Base-by-base conservation (phyloP, 345 rosid species). In the Kernera saxatilis region DNA sequence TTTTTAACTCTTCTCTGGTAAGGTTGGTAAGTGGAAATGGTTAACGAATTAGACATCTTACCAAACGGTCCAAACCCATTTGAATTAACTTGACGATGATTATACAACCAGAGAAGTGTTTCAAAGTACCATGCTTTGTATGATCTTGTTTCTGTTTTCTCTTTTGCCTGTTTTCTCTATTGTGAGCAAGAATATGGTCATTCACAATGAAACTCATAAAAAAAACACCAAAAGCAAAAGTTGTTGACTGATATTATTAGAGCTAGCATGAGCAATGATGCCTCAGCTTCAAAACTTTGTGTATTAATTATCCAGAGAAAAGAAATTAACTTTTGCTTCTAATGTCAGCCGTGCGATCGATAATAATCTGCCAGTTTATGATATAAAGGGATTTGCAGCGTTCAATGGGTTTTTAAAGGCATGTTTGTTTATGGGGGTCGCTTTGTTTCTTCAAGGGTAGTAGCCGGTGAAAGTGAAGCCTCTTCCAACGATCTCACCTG, bases 381-480 rank as follows among this genome's bases (percentile, higher is more conserved):
- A 57, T 23, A 10, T 53, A 41, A 55, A 21, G 17, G 64, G 58
- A 8, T 45, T 70, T 56, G n/a, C 5, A 51, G 58, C 5, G 8
- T 29, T 49, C 27, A 73, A 48, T 29, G 43, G 43, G 43, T 39
- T 48, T 17, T 21, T 0, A 18, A 44, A 39, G 67, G 30, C 51
- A 36, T 65, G 15, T 39, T 13, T 49, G 67, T 46, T 73, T 56
- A 45, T 26, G 45, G 12, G 15, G 33, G 21, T 15, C 13, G 14
- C 21, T 55, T 70, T 49, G 36, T 58, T 39, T 39, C 68, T 56
- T 85, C 73, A 86, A 69, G 80, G 80, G 46, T 80, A 79, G 83
- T 88, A 88, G 56, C 92, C 91, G 0, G 90, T 77, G 86, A 88
- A 52, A 29, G 90, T 88, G 79, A 88, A 88, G 50, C 90, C 92